Conservation (phyloP, 2,329 filamentous ascomycete genomes). For the Neocucurbitaria cava region DNA sequence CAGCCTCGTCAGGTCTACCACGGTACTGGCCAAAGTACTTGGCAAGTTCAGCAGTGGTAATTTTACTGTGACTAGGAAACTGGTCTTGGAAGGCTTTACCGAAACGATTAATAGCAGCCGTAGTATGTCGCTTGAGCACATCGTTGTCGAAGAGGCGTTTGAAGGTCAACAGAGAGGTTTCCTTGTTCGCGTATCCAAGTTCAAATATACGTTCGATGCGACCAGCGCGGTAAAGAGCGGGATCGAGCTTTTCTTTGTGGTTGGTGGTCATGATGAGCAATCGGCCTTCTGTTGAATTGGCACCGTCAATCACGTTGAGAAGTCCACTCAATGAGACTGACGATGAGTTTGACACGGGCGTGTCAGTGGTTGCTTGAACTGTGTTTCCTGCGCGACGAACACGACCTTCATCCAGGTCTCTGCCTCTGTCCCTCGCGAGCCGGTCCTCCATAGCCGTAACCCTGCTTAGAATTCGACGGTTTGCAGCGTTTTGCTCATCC, state of each 20-base stretch:
- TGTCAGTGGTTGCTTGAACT: background rate
- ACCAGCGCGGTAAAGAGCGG: conserved; percentile 74
- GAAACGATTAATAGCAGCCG: conserved; percentile 10
- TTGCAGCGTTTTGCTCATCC: background rate
- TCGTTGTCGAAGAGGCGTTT: conserved; percentile 13
- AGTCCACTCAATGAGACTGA: conserved; percentile 68
- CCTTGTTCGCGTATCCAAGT: conserved; percentile 16
- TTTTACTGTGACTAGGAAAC: conserved; percentile 7
- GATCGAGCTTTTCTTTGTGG: conserved; percentile 72
- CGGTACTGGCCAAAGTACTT: conserved; percentile 15
- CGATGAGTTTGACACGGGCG: background rate
- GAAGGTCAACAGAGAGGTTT: conserved; percentile 4
- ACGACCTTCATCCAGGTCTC: conserved; percentile 12
- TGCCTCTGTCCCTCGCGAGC: background rate
- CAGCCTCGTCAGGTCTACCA: conserved; percentile 11
- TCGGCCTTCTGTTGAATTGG: conserved; percentile 76
- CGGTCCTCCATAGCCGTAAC: background rate
- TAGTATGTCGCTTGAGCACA: background rate
- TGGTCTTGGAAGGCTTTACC: conserved; percentile 15
- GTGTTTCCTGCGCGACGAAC: background rate
- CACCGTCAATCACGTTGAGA: conserved; percentile 81
- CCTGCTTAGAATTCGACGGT: background rate
- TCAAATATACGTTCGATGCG: conserved; percentile 85
- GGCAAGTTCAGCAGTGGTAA: conserved; percentile 17
- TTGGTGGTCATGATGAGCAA: conserved; percentile 84